Base-by-base conservation (phyloP, 106 monocot species). In the Alisma plantagoaquatica region DNA sequence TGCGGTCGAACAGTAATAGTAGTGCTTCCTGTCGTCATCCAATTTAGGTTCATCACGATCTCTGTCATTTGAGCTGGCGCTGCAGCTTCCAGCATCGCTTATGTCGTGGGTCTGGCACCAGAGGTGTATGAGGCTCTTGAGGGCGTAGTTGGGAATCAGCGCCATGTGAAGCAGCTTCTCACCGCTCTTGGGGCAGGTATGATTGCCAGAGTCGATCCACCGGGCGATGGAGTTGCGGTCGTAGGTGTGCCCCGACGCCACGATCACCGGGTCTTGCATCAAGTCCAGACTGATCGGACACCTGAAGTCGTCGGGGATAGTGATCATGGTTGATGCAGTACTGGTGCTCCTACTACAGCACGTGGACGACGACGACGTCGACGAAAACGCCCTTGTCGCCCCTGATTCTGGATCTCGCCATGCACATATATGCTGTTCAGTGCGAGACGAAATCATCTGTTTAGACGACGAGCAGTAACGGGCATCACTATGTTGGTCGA, bases 121-220 rank as follows among this genome's bases (percentile, higher is more conserved):
- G 25, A 73, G 78, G 10, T 42, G 28, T 10, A 78, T 69, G 22
- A 78, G 28, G 63, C 73, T 73, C 60, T 56, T 78, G 41, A 78
- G 55, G 2, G 69, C 68, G 24, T 73, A 78, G 16, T 78, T 78
- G 6, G 78, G 78, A 26, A 73, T 69, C 20, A 78, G 55, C 0
- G 78, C 78, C 73, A 51, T 64, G 63, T 78, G 78, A 1, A 64
- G 54, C 23, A 78, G 78, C 55, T 47, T 57, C 69, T 56, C 64
- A 48, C 78, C 78, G 65, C 64, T 78, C 56, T 73, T 78, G 1
- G 78, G 78, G 55, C 78, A 78, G 2, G 69, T 73, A 29, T 60
- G 68, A 51, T 69, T 72, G n/a, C 78, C 78, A 23, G 78, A 78
- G 3, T 78, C 60, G 53, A 78, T 48, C 78, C 78, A 78, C 60